These are phyloP conservation scores for Fennellomyces sp. DNA, from an alignment of 371 early-diverging fungal genomes.

Conservation along the genomic window DNA sequence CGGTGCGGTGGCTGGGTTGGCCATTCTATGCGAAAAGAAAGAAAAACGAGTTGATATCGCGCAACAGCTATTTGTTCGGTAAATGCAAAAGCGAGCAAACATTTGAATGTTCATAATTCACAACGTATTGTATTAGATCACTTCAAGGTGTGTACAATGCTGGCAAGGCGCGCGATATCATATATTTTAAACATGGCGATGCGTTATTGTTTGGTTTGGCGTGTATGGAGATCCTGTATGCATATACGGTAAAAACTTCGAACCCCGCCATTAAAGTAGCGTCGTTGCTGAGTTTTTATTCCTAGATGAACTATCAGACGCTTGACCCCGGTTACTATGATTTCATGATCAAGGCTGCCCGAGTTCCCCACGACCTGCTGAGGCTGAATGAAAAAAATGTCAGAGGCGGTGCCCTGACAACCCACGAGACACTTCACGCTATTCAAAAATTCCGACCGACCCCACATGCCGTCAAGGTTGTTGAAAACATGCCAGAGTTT, in stretches of 20 bases:
- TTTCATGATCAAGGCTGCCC: conserved; percentile 70
- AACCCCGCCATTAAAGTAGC: too few species aligned
- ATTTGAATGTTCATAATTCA: background rate
- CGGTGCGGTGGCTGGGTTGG: conserved; percentile 62
- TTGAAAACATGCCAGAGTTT: conserved; percentile 23
- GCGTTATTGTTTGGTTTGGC: conserved; percentile 62
- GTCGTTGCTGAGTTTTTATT: background rate
- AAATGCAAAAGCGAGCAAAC: background rate
- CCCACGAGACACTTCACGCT: conserved; percentile 36
- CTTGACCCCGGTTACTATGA: conserved; percentile 68
- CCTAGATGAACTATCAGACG: conserved; percentile 63
- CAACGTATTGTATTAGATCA: conserved; percentile 32
- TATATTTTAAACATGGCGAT: conserved; percentile 69
- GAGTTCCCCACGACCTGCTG: conserved; percentile 58
- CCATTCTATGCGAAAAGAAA: conserved; percentile 60
- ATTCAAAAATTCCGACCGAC: conserved; percentile 53
- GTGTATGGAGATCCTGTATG: conserved; percentile 66
- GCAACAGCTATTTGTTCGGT: conserved; percentile 64
- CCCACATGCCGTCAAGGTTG: conserved; percentile 37
- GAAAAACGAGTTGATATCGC: conserved; percentile 67
- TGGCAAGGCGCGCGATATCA: conserved; percentile 61
- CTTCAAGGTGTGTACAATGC: conserved; percentile 64
- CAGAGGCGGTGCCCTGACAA: conserved; percentile 49
- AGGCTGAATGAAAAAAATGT: conserved; percentile 54
- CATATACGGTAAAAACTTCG: conserved; percentile 71